Conservation (phyloP, 768 basidiomycete species). For the Rubroboletus pulcherrimus region DNA sequence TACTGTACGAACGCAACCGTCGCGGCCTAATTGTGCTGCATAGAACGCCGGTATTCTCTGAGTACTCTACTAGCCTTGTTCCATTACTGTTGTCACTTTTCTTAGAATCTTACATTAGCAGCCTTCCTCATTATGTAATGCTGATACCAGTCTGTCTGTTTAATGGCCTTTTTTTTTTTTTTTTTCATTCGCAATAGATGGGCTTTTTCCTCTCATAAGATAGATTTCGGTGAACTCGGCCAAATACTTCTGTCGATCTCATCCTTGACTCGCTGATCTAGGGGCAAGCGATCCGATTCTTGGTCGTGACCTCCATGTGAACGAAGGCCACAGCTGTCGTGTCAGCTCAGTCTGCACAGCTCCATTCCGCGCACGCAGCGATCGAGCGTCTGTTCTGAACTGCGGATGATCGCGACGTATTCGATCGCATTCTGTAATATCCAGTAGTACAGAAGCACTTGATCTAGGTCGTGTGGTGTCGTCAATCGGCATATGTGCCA, state of each 20-base stretch:
- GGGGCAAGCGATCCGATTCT: not conserved
- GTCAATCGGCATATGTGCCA: not conserved
- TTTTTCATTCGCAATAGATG: slow-evolving; percentile 8
- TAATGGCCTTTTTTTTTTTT: not conserved
- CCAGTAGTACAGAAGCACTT: not conserved
- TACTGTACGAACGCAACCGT: slow-evolving; percentile 18
- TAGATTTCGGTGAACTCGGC: not conserved
- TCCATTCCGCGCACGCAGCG: not conserved
- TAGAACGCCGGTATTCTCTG: slow-evolving; percentile 18
- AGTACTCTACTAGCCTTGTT: not conserved
- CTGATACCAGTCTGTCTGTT: not conserved
- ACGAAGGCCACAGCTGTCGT: not conserved
- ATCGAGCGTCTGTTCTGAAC: not conserved
- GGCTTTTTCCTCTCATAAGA: not conserved
- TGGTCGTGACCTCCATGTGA: slow-evolving; percentile 8
- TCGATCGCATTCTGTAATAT: not conserved
- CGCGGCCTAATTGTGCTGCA: slow-evolving; percentile 14
- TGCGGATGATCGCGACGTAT: not conserved
- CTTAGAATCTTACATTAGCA: not conserved
- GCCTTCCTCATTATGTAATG: not conserved
- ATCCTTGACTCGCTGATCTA: not conserved
- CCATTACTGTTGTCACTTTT: slow-evolving; percentile 2
- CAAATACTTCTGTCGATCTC: slow-evolving; percentile 4
- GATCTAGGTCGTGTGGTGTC: not conserved
- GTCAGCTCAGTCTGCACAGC: not conserved